phyloP scores from a whole-genome alignment of 2,329 filamentous ascomycete genomes.

The Venturia carpophila region DNA sequence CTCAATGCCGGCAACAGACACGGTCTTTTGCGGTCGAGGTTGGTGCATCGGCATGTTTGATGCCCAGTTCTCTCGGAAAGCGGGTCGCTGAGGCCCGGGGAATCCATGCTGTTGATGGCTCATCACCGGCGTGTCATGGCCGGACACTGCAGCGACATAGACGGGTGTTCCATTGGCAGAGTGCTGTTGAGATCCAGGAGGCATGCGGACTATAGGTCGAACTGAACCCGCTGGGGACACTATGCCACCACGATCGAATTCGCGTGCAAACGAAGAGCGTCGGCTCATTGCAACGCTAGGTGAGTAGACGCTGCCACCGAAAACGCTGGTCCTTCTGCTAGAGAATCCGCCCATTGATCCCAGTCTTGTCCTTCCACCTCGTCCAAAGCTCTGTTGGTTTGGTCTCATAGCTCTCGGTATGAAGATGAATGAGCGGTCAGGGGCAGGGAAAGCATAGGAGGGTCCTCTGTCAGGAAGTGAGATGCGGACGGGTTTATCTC shows the following conservation, averaged over 20 bases:
- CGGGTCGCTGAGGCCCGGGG: constrained; percentile 46
- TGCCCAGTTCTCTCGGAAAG: constrained; percentile 53
- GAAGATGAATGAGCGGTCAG: constrained; percentile 92
- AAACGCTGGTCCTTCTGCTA: constrained; percentile 72
- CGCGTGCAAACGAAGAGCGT: constrained; percentile 68
- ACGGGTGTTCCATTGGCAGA: constrained; percentile 26
- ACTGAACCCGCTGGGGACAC: constrained; percentile 75
- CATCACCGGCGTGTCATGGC: constrained; percentile 38
- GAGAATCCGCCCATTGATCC: constrained; percentile 59
- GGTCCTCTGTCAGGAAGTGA: constrained; percentile 73
- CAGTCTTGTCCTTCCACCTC: constrained; percentile 64
- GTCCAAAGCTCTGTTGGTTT: constrained; percentile 71
- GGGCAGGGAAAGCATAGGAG: constrained; percentile 83
- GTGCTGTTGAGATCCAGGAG: constrained; percentile 47
- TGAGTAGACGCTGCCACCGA: constrained; percentile 72
- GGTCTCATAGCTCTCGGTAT: constrained; percentile 89
- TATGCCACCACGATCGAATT: constrained; percentile 56
- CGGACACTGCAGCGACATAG: constrained; percentile 24
- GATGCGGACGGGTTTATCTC: constrained; percentile 93
- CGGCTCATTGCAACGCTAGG: constrained; percentile 84
- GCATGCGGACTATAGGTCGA: constrained; percentile 75
- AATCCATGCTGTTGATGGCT: constrained; percentile 47
- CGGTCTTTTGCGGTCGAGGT: constrained; percentile 86
- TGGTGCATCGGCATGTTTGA: constrained; percentile 75
- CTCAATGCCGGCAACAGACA: constrained; percentile 89